A percentile compares a stretch with the other conserved stretches of the same genome.
Conservation (phyloP, 2,329 filamentous ascomycete species). For the Fusarium albosuccineum region DNA sequence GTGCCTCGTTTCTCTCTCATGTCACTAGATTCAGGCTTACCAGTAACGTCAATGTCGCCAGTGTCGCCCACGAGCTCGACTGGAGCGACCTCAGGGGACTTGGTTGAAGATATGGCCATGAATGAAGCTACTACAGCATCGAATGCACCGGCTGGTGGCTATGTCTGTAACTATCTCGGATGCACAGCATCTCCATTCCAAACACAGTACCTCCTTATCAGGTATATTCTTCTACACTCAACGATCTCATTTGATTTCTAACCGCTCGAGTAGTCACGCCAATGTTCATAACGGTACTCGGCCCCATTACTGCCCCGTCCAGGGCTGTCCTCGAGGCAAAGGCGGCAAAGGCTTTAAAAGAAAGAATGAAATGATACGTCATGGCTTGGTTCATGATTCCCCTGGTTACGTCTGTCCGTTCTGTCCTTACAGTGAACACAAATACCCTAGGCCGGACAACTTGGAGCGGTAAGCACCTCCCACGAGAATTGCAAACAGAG, state of each 20-base stretch:
- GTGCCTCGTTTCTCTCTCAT: too few relatives aligned
- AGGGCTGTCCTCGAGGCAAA: slow-evolving; percentile 69
- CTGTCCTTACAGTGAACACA: slow-evolving; percentile 91
- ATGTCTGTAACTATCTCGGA: slow-evolving; percentile 65
- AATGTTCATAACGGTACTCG: slow-evolving; percentile 74
- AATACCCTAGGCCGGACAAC: slow-evolving; percentile 93
- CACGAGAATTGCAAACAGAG: slow-evolving; percentile 14
- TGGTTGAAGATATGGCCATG: too few relatives aligned
- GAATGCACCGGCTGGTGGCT: background rate
- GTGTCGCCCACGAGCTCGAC: too few relatives aligned
- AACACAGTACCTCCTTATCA: slow-evolving; percentile 78
- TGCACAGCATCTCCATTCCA: slow-evolving; percentile 80
- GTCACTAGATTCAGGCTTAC: too few relatives aligned
- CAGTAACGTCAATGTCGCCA: too few relatives aligned
- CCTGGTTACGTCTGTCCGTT: slow-evolving; percentile 96
- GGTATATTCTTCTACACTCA: background rate
- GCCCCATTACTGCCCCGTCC: slow-evolving; percentile 73
- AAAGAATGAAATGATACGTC: slow-evolving; percentile 78
- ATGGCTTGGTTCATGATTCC: slow-evolving; percentile 89
- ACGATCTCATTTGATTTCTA: background rate
- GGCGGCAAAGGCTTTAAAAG: slow-evolving; percentile 76
- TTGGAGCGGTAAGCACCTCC: slow-evolving; percentile 77
- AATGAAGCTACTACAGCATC: too few relatives aligned
- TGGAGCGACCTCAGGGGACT: background rate
- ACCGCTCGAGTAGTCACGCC: slow-evolving; percentile 68